phyloP scores from a whole-genome alignment of 345 rosid genomes.

The Hibiscus mutabilis region DNA sequence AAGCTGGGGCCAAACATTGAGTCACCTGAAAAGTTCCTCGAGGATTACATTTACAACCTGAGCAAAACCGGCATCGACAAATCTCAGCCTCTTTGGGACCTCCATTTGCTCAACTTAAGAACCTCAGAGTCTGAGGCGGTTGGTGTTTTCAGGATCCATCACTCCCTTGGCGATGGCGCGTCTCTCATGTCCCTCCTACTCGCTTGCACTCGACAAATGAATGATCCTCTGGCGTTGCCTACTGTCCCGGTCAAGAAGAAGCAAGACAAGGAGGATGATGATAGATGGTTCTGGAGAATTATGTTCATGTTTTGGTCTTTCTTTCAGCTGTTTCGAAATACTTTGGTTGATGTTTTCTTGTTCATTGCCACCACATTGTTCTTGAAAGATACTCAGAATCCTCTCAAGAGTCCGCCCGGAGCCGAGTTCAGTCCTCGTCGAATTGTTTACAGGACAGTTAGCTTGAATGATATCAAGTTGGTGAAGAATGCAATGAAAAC shows the following conservation, averaged over 20 bases:
- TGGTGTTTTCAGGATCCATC: constrained; percentile 35
- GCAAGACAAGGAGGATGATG: not conserved
- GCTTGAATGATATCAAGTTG: constrained; percentile 31
- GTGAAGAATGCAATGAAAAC: constrained; percentile 29
- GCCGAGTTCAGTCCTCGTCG: constrained; percentile 25
- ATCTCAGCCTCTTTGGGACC: constrained; percentile 39
- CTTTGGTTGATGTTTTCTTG: constrained; percentile 20
- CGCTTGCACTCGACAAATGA: constrained; percentile 28
- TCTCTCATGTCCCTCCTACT: constrained; percentile 38
- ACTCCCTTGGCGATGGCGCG: constrained; percentile 39
- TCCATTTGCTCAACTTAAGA: constrained; percentile 33
- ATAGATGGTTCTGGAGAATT: not conserved
- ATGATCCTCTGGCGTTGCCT: constrained; percentile 27
- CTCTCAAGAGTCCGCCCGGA: constrained; percentile 24
- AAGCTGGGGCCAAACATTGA: constrained; percentile 14
- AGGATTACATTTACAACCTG: constrained; percentile 32
- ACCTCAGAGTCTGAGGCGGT: constrained; percentile 27
- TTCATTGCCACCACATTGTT: constrained; percentile 20
- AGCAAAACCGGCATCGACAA: constrained; percentile 24
- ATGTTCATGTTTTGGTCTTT: constrained; percentile 5
- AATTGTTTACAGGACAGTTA: constrained; percentile 22
- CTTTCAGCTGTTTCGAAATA: constrained; percentile 17
- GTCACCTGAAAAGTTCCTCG: constrained; percentile 23
- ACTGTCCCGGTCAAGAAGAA: constrained; percentile 19
- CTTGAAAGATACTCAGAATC: constrained; percentile 24